Evolutionary conservation across 2,329 filamentous ascomycete species (phyloP).

Genomic region (Coniella lustricola): DNA sequence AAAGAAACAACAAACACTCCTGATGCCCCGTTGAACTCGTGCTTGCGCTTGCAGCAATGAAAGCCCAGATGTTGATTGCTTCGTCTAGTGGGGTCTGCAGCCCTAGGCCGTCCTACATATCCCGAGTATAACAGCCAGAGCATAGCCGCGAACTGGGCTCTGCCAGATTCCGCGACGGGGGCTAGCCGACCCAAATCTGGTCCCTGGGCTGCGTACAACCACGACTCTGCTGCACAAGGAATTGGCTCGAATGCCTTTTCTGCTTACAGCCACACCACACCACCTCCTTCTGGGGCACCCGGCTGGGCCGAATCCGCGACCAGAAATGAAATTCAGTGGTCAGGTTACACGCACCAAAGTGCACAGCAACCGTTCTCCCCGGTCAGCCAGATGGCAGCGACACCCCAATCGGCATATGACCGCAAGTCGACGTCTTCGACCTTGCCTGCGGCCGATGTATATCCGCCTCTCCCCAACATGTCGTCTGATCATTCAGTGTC

Average conservation of each 20-base stretch:
- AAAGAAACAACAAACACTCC: background rate
- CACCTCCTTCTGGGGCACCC: constrained; percentile 27
- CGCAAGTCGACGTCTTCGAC: constrained; percentile 28
- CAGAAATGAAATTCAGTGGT: constrained; percentile 40
- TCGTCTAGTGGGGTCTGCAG: constrained; percentile 4
- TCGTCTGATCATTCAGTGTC: constrained; percentile 2
- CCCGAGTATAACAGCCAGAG: constrained; percentile 35
- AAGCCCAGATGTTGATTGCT: background rate
- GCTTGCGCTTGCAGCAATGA: background rate
- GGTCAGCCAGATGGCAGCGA: constrained; percentile 27
- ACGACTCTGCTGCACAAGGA: constrained; percentile 37
- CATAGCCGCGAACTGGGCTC: constrained; percentile 35
- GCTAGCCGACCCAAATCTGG: constrained; percentile 31
- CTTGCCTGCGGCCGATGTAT: constrained; percentile 34
- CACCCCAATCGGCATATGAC: constrained; percentile 29
- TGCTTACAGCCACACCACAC: constrained; percentile 37
- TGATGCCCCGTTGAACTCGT: too few species aligned
- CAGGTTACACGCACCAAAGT: background rate
- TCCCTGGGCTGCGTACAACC: constrained; percentile 43
- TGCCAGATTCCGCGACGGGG: constrained; percentile 33
- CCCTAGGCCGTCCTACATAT: constrained; percentile 19
- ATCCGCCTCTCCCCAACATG: constrained; percentile 26
- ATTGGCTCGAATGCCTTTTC: constrained; percentile 40
- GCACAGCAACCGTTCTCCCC: constrained; percentile 32
- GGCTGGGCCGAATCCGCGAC: constrained; percentile 26